These are phyloP conservation scores for Besnoitia besnoiti DNA, from an alignment of 169 alveolate genomes.

Conservation along the genomic window DNA sequence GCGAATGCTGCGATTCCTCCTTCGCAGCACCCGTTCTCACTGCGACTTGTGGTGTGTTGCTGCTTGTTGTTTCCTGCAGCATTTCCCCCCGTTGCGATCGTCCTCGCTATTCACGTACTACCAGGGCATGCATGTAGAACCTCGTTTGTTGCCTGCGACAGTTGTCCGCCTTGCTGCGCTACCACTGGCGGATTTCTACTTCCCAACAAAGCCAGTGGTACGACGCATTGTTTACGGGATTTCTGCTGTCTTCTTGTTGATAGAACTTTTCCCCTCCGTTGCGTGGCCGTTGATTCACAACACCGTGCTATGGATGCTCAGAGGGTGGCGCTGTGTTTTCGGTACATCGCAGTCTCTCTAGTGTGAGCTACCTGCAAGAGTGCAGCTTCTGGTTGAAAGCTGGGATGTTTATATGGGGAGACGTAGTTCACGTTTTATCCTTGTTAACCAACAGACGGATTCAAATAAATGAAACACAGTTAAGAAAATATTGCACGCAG, in stretches of 20 bases:
- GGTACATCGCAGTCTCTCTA: not conserved
- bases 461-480: no score
- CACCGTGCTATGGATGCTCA: not conserved
- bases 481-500: no score
- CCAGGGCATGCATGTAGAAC: slow-evolving; percentile 29
- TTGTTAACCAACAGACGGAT: no score
- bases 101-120: slow-evolving; percentile 12
- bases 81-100: not conserved
- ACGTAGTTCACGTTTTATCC: no score
- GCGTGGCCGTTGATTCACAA: not conserved
- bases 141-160: slow-evolving; percentile 31
- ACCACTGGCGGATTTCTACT: slow-evolving; percentile 17
- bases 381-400: no score
- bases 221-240: not conserved
- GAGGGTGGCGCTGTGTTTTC: not conserved
- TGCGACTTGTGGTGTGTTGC: not conserved
- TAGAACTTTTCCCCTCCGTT: slow-evolving; percentile 10
- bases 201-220: slow-evolving; percentile 2
- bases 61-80: not conserved
- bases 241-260: slow-evolving; percentile 12
- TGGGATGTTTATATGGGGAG: no score
- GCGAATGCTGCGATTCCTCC: no score
- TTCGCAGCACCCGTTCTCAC: not conserved
- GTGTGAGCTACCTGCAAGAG: no score
- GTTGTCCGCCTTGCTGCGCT: slow-evolving; percentile 30